phyloP scores from a whole-genome alignment of 176 grass and related monocot species.

The Stipa capillata region DNA sequence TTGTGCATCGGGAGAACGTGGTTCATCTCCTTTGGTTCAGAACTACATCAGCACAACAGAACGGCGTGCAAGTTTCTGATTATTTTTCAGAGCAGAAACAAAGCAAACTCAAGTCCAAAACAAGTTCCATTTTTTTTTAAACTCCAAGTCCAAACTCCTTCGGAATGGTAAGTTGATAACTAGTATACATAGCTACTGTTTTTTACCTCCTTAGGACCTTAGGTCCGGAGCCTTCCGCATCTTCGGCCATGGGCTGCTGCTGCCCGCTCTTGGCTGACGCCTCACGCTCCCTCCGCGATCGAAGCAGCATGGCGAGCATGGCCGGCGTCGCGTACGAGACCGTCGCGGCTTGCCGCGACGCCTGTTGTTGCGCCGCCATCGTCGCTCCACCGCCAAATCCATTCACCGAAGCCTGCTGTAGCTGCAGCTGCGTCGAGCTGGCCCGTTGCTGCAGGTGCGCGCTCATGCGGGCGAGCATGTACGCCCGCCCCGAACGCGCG shows the following conservation, averaged over 20 bases:
- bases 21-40: not conserved
- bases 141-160: not conserved
- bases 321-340: not conserved
- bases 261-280: not conserved
- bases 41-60: not conserved
- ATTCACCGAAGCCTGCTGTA: not conserved
- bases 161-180: not conserved
- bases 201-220: not conserved
- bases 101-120: not conserved
- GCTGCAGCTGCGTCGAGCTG: not conserved
- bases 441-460: constrained; percentile 23
- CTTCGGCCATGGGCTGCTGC: not conserved
- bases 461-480: constrained; percentile 23
- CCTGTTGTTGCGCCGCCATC: not conserved
- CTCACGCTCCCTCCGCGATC: not conserved
- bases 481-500: constrained; percentile 9
- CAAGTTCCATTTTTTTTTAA: not conserved
- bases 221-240: not conserved
- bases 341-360: not conserved
- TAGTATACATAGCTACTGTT: not conserved
- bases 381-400: not conserved
- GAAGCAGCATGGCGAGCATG: not conserved
- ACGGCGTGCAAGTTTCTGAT: not conserved
- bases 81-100: not conserved
- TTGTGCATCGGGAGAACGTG: constrained; percentile 21